These are phyloP conservation scores for Pontederia crassipes DNA, from an alignment of 176 grass and related monocot species.

Conservation along the genomic window DNA sequence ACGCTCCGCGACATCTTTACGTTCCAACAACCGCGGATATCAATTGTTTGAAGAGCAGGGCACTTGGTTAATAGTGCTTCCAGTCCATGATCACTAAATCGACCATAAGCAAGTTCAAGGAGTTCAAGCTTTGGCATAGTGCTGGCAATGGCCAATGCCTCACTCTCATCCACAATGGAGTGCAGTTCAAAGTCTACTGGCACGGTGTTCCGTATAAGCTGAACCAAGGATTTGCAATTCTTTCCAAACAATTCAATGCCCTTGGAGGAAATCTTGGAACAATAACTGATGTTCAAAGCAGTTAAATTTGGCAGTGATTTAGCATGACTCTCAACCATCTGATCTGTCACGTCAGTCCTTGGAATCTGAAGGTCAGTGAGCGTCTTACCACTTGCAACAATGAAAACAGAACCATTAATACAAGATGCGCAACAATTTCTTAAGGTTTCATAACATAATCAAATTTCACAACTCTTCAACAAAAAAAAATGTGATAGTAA, in stretches of 20 bases:
- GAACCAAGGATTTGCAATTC: conserved; percentile 34
- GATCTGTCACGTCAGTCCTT: conserved; percentile 41
- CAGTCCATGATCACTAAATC: conserved; percentile 33
- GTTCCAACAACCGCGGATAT: conserved; percentile 48
- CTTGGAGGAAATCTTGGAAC: conserved; percentile 29
- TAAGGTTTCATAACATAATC: too few relatives aligned
- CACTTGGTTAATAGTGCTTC: conserved; percentile 36
- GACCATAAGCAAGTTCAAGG: conserved; percentile 46
- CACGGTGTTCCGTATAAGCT: conserved; percentile 52
- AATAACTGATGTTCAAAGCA: conserved; percentile 47
- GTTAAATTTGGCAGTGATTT: conserved; percentile 22
- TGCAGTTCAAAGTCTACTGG: conserved; percentile 22
- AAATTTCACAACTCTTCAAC: too few relatives aligned
- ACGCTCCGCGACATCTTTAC: too few relatives aligned
- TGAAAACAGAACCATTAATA: background rate
- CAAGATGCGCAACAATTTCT: too few relatives aligned
- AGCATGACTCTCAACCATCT: conserved; percentile 23
- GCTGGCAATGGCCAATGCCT: conserved; percentile 30
- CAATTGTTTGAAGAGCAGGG: conserved; percentile 10
- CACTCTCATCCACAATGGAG: too few relatives aligned
- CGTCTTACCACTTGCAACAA: conserved; percentile 28
- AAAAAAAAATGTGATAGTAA: too few relatives aligned
- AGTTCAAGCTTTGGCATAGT: conserved; percentile 34
- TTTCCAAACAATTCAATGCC: conserved; percentile 39
- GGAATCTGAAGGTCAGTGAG: conserved; percentile 45